A percentile compares a stretch with the other conserved stretches of the same genome.
phyloP scores from a whole-genome alignment of 805 yeast species.

The Teunomyces pallodes region DNA sequence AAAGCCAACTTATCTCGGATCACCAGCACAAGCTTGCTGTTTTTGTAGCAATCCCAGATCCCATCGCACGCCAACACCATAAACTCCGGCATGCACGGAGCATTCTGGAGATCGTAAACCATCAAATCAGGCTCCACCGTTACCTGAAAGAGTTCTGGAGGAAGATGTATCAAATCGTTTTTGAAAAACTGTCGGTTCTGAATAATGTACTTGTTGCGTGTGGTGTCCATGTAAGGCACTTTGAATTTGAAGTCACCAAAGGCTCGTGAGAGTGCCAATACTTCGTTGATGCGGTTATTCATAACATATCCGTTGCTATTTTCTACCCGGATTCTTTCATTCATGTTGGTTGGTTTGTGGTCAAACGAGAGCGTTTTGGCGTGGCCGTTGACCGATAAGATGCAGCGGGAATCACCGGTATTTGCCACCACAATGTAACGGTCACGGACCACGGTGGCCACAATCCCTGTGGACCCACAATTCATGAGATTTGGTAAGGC shows the following conservation, averaged over 20 bases:
- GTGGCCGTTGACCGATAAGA: constrained; percentile 50
- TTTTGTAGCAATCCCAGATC: constrained; percentile 51
- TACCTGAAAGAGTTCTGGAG: constrained; percentile 44
- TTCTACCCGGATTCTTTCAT: constrained; percentile 42
- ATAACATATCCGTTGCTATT: constrained; percentile 38
- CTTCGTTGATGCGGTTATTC: constrained; percentile 40
- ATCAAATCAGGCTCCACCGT: constrained; percentile 44
- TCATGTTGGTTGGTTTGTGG: constrained; percentile 44
- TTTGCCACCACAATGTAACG: constrained; percentile 57
- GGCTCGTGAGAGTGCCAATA: constrained; percentile 43
- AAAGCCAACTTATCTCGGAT: constrained; percentile 57
- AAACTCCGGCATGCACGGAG: constrained; percentile 30
- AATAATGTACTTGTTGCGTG: constrained; percentile 30
- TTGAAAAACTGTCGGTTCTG: constrained; percentile 19
- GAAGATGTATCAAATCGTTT: constrained; percentile 31
- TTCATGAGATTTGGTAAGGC: constrained; percentile 23
- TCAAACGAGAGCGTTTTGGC: constrained; percentile 51
- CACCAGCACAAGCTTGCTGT: constrained; percentile 49
- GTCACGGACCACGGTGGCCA: constrained; percentile 28
- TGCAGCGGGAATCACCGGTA: constrained; percentile 74
- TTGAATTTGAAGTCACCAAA: constrained; percentile 45
- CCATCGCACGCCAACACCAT: constrained; percentile 46
- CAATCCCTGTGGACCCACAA: constrained; percentile 44
- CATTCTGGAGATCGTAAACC: constrained; percentile 29
- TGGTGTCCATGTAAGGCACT: constrained; percentile 31